Conservation (phyloP, 2,329 filamentous ascomycete genomes). For the Diaporthe sp. region DNA sequence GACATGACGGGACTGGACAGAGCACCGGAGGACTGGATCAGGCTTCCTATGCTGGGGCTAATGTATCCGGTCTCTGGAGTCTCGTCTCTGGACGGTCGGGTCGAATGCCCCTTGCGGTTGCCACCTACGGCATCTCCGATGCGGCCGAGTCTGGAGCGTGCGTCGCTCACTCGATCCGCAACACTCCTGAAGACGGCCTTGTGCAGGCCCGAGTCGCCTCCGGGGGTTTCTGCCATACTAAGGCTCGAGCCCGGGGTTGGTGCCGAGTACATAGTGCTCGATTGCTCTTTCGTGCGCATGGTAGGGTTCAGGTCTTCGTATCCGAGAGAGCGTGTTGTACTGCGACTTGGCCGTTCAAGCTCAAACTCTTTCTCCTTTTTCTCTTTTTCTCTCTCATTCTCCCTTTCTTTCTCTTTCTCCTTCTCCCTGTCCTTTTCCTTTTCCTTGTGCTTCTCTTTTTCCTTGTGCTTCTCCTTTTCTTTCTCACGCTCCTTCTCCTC, state of each 20-base stretch:
- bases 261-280: constrained; percentile 54
- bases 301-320: constrained; percentile 62
- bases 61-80: constrained; percentile 49
- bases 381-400: constrained; percentile 24
- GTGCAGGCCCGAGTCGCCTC: constrained; percentile 65
- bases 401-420: constrained; percentile 28
- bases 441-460: constrained; percentile 30
- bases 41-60: constrained; percentile 47
- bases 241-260: constrained; percentile 56
- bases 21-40: constrained; percentile 48
- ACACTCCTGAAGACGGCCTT: constrained; percentile 82
- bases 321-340: constrained; percentile 62
- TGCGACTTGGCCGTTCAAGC: constrained; percentile 39
- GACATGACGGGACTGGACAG: constrained; percentile 51
- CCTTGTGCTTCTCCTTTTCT: constrained; percentile 29
- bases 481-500: constrained; percentile 50
- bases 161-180: constrained; percentile 81
- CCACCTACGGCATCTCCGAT: constrained; percentile 87
- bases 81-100: constrained; percentile 69
- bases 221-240: constrained; percentile 55
- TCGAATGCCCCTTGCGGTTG: constrained; percentile 62
- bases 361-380: constrained; percentile 24
- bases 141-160: constrained; percentile 82
- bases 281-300: constrained; percentile 57
- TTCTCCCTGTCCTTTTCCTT: constrained; percentile 25